A percentile compares a stretch with the other conserved stretches of the same genome.
Evolutionary conservation across 1,139 yeast genomes (phyloP).

Genomic region (Nematodospora anomalae): DNA sequence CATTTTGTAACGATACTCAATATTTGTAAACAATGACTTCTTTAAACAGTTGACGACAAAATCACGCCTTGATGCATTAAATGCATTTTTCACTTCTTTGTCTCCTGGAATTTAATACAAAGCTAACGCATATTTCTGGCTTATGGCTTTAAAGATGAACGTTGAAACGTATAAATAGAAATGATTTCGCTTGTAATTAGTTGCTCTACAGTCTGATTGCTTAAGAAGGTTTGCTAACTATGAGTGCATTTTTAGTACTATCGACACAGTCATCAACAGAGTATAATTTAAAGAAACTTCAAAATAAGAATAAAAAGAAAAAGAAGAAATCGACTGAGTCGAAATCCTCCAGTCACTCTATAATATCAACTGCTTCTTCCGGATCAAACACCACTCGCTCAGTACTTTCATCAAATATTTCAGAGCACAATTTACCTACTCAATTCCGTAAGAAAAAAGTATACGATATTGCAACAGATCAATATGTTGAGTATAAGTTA

Average conservation of each 20-base stretch:
- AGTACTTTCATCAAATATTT: neutral
- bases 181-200: no score
- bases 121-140: no score
- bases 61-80: no score
- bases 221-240: no score
- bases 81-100: no score
- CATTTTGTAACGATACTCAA: no score
- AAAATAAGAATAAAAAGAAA: neutral
- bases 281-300: neutral
- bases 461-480: constrained; percentile 17
- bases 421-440: neutral
- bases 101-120: no score
- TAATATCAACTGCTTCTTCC: neutral
- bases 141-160: no score
- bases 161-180: no score
- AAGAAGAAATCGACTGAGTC: neutral
- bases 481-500: constrained; percentile 14
- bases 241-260: constrained; percentile 6
- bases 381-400: neutral
- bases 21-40: no score
- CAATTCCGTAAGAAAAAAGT: constrained; percentile 14
- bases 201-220: no score
- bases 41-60: no score
- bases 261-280: constrained; percentile 1
- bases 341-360: neutral